Evolutionary conservation across 108 stramenopile species (phyloP).

Genomic region (Pseudonitzschia pungens): DNA sequence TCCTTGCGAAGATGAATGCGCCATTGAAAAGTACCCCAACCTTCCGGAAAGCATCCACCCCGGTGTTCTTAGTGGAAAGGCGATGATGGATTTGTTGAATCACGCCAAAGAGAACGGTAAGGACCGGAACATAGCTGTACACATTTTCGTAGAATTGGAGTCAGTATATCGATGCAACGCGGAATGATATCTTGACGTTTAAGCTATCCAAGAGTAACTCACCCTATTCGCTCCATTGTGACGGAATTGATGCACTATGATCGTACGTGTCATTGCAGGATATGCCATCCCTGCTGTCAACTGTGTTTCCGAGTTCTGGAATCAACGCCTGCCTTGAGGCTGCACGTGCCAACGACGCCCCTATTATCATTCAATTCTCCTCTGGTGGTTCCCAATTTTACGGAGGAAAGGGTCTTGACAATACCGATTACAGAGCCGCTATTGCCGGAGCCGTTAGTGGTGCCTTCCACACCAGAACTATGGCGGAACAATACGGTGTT

Average conservation of each 20-base stretch:
- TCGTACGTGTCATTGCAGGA: conserved; percentile 24
- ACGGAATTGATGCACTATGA: background rate
- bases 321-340: conserved; percentile 93
- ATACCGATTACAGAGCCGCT: conserved; percentile 77
- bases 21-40: conserved; percentile 68
- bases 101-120: conserved; percentile 79
- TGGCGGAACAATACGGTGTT: conserved; percentile 93
- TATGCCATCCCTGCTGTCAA: conserved; percentile 96
- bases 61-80: conserved; percentile 77
- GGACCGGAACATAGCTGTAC: conserved; percentile 5
- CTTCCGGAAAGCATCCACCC: conserved; percentile 78
- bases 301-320: conserved; percentile 85
- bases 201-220: background rate
- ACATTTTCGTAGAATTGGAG: too few relatives aligned
- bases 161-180: background rate
- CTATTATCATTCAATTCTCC: conserved; percentile 91
- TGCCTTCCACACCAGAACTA: conserved; percentile 91
- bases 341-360: conserved; percentile 83
- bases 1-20: conserved; percentile 82
- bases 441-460: conserved; percentile 90
- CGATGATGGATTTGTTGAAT: conserved; percentile 71
- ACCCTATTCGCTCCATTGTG: background rate
- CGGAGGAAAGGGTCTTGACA: conserved; percentile 88
- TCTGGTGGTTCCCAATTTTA: conserved; percentile 90
- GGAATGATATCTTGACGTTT: background rate